These are phyloP conservation scores for Capsella rubella DNA, from an alignment of 441 rosid species.

Conservation along the genomic window DNA sequence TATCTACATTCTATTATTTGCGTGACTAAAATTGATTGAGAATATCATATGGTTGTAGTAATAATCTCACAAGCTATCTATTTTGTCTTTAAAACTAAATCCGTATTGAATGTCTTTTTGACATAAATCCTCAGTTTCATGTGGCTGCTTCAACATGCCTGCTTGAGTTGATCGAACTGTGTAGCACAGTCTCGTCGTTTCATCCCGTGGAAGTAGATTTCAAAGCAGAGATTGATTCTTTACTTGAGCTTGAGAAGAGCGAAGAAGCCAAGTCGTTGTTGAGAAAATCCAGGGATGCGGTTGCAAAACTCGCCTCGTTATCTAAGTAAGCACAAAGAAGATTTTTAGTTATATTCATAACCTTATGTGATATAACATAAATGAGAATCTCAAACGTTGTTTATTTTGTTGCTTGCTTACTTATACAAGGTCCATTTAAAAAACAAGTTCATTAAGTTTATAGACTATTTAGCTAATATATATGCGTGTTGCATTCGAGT, in stretches of 20 bases:
- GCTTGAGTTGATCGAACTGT: constrained; percentile 57
- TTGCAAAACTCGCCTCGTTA: constrained; percentile 47
- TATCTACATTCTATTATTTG: constrained; percentile 2
- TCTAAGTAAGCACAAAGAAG: constrained; percentile 1
- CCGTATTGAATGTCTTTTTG: constrained; percentile 9
- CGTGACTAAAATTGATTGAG: constrained; percentile 4
- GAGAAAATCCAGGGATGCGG: constrained; percentile 61
- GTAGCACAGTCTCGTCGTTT: constrained; percentile 46
- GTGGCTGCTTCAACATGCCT: constrained; percentile 83
- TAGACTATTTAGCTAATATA: too few species aligned
- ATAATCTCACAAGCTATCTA: background rate
- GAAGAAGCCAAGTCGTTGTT: constrained; percentile 76
- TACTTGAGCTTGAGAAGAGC: constrained; percentile 75
- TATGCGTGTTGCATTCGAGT: too few species aligned
- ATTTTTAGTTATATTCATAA: background rate
- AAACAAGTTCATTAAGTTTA: too few species aligned
- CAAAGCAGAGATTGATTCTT: constrained; percentile 62
- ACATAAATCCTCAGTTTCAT: constrained; percentile 62
- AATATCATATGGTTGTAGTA: constrained; percentile 5
- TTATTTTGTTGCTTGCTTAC: background rate
- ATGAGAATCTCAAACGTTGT: background rate
- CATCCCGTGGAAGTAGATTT: constrained; percentile 48
- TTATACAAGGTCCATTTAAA: background rate
- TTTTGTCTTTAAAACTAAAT: constrained; percentile 7
- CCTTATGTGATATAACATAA: constrained; percentile 7